Percentiles rank a stretch among this genome's conserved stretches.
These are phyloP conservation scores for Stephania japonica DNA, from an alignment of 164 flowering plant genomes.

Conservation along the genomic window DNA sequence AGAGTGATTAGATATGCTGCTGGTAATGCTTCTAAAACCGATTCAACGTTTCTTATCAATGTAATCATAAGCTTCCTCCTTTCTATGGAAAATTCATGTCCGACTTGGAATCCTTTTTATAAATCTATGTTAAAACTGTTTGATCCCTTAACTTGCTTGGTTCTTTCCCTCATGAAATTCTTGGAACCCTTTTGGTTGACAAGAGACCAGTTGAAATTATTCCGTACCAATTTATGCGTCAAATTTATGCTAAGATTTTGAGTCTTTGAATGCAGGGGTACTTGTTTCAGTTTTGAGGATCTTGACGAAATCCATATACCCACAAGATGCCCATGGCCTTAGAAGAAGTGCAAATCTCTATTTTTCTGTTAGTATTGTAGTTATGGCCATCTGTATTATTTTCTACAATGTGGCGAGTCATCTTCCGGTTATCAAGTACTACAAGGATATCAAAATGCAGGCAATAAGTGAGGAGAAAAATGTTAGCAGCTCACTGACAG, in stretches of 20 bases:
- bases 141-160: not conserved
- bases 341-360: conserved; percentile 86
- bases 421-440: conserved; percentile 78
- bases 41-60: not conserved
- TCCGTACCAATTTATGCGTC: not conserved
- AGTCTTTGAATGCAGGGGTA: conserved; percentile 58
- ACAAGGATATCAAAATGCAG: conserved; percentile 52
- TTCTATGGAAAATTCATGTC: too few species aligned
- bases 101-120: too few species aligned
- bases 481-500: conserved; percentile 42
- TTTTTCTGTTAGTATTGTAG: conserved; percentile 59
- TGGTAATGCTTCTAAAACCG: not conserved
- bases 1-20: not conserved
- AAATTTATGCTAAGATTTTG: not conserved
- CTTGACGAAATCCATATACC: conserved; percentile 67
- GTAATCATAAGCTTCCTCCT: not conserved
- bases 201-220: not conserved
- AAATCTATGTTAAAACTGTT: too few species aligned
- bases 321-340: conserved; percentile 68
- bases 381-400: conserved; percentile 64
- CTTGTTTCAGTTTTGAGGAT: conserved; percentile 82
- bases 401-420: conserved; percentile 67
- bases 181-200: not conserved
- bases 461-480: conserved; percentile 53
- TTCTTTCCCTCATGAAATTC: not conserved